Base-by-base conservation (phyloP, 108 stramenopile species). In the Skeletonema tropicum region DNA sequence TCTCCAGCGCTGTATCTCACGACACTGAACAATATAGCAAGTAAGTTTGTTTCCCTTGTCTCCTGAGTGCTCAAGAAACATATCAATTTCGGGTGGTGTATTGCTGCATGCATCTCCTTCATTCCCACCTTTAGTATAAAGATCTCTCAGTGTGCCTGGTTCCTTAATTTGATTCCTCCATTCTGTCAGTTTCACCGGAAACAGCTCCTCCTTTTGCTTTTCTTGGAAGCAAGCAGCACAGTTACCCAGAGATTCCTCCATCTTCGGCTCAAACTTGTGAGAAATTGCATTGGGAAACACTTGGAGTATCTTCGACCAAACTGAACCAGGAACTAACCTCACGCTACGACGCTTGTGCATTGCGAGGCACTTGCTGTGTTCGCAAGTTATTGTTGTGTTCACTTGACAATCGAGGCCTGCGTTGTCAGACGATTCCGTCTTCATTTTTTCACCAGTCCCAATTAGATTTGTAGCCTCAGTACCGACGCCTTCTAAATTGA, bases 231-330 rank as follows among this genome's bases (percentile, higher is more conserved):
- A 83, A 42, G 69, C 17, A 9, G 26, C 42, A 29, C 83, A 83
- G 49, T 83, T 79, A 14, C 83, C 83, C 25, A 70, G 69, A 17
- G 67, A 57, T 29, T 57, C 26, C 30, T 64, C 72, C 57, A 49
- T 62, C 23, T 45, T 30, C 2, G 30, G 55, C 41, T 71, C 48
- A 63, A 67, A 77, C 52, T 11, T 21, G 30, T 82, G 80, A 32
- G n/a, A 1, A 6, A 84, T 83, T 26, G 92, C 83, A 49, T 83
- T 46, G 17, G 92, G 92, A 60, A 89, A 91, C 5, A 89, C 42
- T 31, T 74, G 60, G n/a, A 68, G 68, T 26, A 93, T 66, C 42
- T 77, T 76, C 3, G 14, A 30, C 92, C 92, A 93, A 11, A 79
- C 64, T 29, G 68, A 32, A 14, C 15, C 32, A 69, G 80, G 62